Evolutionary conservation across 78 protist species (phyloP), one percentile per base, ranked within the genome.

Genomic region (Dictyostelium intermedium): DNA sequence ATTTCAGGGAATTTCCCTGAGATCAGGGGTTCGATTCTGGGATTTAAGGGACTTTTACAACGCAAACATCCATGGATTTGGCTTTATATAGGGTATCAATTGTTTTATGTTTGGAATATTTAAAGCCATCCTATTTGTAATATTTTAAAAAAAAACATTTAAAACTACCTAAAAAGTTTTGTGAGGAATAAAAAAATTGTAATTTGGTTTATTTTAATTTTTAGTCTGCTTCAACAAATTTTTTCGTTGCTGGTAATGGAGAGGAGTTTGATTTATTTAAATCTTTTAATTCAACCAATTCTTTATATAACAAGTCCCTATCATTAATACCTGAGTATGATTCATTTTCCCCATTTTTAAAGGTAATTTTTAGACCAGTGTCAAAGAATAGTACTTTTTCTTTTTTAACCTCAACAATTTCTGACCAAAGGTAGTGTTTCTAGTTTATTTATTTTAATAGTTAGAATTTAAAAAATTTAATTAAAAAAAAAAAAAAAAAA

Each of bases 401-500:
- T 39, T 45, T 79, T 45, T 41, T 39, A 79, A 79, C 32, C 9
- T 20, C 18, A 13, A 27, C 37, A 27, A 79, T 45, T 37, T 79
- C 84, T n/a, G 60, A 45, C 84, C 84, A 79, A 11, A 45, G 56
- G 20, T 25, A 45, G n/a, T 45, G 41, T 79, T 79, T 66, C 74
- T 66, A 27, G 2, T 27, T 66, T 11, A 11, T 25, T 66, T 6
- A 6, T n/a, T 45, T 45, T 13, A 50, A 50, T 4, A 50, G 61
- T 50, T 50, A 50, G 23, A 16, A 11, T 14, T 41, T 41, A 5
- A 2, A n/a, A n/a, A n/a, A n/a, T n/a, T n/a, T n/a, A n/a, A n/a
- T n/a, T n/a, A n/a, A n/a, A n/a, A n/a, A n/a, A n/a, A n/a, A n/a
- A n/a, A n/a, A n/a, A n/a, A n/a, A n/a, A n/a, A n/a, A 53, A 5